Evolutionary conservation across 441 rosid species (phyloP), one percentile per base, ranked within the genome.

Genomic region (Capsella rubella): DNA sequence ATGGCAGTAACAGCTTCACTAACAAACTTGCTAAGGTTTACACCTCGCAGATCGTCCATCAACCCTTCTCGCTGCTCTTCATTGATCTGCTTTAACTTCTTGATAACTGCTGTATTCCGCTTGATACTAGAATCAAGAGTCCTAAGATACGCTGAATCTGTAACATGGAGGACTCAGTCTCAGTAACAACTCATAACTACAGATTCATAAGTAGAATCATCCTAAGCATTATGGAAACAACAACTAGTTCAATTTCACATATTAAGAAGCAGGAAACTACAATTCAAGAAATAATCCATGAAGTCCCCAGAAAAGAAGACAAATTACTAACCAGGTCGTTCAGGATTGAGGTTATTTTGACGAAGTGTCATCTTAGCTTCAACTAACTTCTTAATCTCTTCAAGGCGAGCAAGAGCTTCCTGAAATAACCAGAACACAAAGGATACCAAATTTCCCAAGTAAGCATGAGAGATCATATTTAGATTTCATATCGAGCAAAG

Each of bases 1-100:
- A 93, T 93, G 71, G 97, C 91, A 52, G 96, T 82, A 71, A 93
- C 99, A 15, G 97, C 98, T 84, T 96, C 97, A 78, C 97, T 93
- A 16, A 93, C 99, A 74, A 96, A 96, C 78, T 96, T 96, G 83
- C 98, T 93, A 46, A 92, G 87, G 68, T 96, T 96, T 27, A 93
- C 95, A 82, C 83, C 77, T 63, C 92, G 84, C 76, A 93, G 78
- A 50, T 96, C 99, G 75, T 96, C 99, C 96, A 92, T 84, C 58
- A 96, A 76, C 66, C 95, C 97, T 84, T 91, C 99, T 74, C 87
- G 87, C 84, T 79, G 96, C 84, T 96, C 99, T 72, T 96, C 99
- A 63, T 92, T 96, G 71, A 93, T 90, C 87, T 88, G 98, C 84
- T 88, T 96, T 71, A 96, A 79, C 76, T 96, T 96, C 80, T 96